A percentile compares a stretch with the other conserved stretches of the same genome.
phyloP scores from a whole-genome alignment of 2,329 filamentous ascomycete genomes.

The Stachybotrys echinatus region DNA sequence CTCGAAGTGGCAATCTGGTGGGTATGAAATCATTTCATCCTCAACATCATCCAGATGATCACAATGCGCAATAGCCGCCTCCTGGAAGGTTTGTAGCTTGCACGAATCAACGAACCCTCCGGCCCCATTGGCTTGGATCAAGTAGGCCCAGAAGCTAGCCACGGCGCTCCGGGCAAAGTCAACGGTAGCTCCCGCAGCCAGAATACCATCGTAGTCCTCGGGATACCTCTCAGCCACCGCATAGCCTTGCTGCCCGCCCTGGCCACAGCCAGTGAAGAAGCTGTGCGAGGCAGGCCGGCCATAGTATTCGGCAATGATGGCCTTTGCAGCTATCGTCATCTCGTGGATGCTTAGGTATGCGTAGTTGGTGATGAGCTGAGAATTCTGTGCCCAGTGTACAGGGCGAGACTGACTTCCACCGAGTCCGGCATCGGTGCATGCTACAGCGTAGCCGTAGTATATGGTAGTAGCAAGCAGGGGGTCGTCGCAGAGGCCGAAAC shows the following conservation, averaged over 20 bases:
- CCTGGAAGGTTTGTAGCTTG: background rate
- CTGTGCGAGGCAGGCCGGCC: background rate
- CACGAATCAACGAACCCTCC: background rate
- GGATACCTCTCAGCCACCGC: background rate
- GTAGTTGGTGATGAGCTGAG: background rate
- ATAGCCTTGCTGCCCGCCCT: background rate
- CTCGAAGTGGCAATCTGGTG: background rate
- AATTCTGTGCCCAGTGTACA: background rate
- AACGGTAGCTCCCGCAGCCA: background rate
- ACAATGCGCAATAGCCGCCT: background rate
- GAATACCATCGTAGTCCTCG: background rate
- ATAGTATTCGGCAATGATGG: background rate
- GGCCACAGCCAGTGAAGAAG: conserved; percentile 1
- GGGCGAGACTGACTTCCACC: too few relatives aligned
- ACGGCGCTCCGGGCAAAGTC: background rate
- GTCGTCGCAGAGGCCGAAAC: too few relatives aligned
- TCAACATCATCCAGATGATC: background rate
- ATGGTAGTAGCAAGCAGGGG: background rate
- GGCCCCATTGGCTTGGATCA: background rate
- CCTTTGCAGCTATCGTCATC: background rate
- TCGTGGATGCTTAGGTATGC: background rate
- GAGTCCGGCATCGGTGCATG: background rate
- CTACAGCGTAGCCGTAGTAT: background rate
- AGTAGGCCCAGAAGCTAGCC: background rate
- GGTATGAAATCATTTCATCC: background rate